These are phyloP conservation scores for Coprinopsis sp. DNA, from an alignment of 768 basidiomycete genomes.

Conservation along the genomic window DNA sequence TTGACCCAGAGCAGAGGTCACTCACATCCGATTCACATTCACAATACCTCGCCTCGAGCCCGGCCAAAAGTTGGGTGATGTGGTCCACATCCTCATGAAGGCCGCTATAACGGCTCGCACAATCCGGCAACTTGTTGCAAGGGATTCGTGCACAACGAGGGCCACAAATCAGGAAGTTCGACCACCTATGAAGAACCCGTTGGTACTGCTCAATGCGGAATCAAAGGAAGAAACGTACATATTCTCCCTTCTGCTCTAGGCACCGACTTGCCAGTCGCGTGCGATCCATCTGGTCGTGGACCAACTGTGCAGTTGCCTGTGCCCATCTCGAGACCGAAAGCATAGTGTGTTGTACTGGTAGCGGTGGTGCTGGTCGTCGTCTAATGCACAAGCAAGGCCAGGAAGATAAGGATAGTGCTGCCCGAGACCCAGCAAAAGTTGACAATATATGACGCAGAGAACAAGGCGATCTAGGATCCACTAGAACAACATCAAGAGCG, in stretches of 20 bases:
- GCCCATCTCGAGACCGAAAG: too few species aligned
- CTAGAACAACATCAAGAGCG: too few species aligned
- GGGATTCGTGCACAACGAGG: slow-evolving; percentile 20
- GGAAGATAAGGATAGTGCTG: too few species aligned
- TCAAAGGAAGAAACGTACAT: background rate
- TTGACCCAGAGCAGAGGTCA: slow-evolving; percentile 4
- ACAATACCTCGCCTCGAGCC: slow-evolving; percentile 29
- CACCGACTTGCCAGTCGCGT: slow-evolving; percentile 1
- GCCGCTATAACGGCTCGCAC: slow-evolving; percentile 31
- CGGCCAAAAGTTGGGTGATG: slow-evolving; percentile 38
- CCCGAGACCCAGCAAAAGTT: too few species aligned
- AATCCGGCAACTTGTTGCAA: slow-evolving; percentile 25
- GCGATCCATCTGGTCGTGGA: background rate
- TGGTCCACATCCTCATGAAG: slow-evolving; percentile 37
- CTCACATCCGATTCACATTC: slow-evolving; percentile 19
- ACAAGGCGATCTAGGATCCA: too few species aligned
- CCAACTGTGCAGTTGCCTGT: too few species aligned
- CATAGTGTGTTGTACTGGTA: too few species aligned
- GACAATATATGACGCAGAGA: too few species aligned
- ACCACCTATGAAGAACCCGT: background rate
- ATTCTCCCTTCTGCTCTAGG: background rate
- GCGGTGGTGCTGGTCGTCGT: too few species aligned
- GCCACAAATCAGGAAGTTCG: slow-evolving; percentile 19
- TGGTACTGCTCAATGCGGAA: too few species aligned
- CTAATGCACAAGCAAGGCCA: too few species aligned